Evolutionary conservation across 371 early-diverging fungal genomes (phyloP).

Genomic region (Mucor saturninus): DNA sequence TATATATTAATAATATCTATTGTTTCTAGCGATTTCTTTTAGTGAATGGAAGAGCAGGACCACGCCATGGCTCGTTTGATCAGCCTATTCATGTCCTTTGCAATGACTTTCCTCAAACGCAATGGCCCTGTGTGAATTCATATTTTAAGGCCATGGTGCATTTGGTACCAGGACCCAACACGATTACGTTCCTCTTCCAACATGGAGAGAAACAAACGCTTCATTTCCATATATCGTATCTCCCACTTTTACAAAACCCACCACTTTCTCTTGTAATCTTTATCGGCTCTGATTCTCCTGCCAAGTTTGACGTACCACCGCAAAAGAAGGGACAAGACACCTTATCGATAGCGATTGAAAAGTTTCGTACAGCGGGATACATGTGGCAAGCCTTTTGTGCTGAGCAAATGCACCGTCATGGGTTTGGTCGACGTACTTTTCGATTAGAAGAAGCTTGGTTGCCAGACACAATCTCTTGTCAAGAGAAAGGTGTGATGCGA

Average conservation of each 20-base stretch:
- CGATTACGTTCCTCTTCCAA: conserved; percentile 47
- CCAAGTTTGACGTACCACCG: conserved; percentile 65
- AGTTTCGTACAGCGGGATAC: conserved; percentile 67
- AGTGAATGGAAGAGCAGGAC: conserved; percentile 59
- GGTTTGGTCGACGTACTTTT: conserved; percentile 63
- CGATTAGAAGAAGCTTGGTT: conserved; percentile 63
- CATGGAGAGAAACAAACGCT: conserved; percentile 13
- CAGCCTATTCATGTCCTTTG: conserved; percentile 42
- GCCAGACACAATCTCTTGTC: conserved; percentile 53
- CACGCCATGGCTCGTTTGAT: conserved; percentile 31
- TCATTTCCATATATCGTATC: conserved; percentile 50
- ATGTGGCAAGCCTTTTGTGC: conserved; percentile 78
- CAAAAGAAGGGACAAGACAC: conserved; percentile 52
- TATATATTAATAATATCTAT: not conserved
- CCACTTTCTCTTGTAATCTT: conserved; percentile 63
- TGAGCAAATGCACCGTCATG: conserved; percentile 71
- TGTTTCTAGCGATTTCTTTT: conserved; percentile 55
- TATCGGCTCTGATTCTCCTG: conserved; percentile 62
- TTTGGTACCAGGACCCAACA: conserved; percentile 62
- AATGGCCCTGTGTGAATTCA: conserved; percentile 61
- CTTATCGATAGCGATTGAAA: conserved; percentile 54
- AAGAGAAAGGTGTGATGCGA: conserved; percentile 36
- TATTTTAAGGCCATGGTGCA: conserved; percentile 70
- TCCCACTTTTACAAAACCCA: conserved; percentile 60
- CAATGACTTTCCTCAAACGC: conserved; percentile 55